Evolutionary conservation across 805 yeast genomes (phyloP).

Genomic region (Saccharomyces mikatae): DNA sequence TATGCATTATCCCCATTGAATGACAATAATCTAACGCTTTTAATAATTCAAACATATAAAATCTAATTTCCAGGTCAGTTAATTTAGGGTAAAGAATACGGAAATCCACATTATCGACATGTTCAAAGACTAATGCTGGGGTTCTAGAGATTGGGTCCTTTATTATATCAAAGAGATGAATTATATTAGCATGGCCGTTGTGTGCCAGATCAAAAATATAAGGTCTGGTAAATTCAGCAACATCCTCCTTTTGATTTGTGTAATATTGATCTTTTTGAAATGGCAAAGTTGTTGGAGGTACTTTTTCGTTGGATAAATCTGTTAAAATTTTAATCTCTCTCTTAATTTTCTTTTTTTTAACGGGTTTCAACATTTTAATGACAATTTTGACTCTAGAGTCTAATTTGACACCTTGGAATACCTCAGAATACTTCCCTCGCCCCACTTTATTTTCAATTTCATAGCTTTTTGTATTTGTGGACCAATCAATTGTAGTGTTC

Average conservation of each 20-base stretch:
- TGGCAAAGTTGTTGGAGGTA: constrained; percentile 22
- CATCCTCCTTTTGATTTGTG: constrained; percentile 23
- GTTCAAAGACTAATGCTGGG: constrained; percentile 82
- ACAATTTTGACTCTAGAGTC: constrained; percentile 59
- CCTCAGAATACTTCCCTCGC: constrained; percentile 93
- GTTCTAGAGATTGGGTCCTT: constrained; percentile 72
- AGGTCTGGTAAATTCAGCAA: constrained; percentile 18
- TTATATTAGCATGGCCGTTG: constrained; percentile 52
- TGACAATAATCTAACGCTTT: constrained; percentile 84
- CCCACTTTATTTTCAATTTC: constrained; percentile 83
- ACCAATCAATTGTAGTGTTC: constrained; percentile 55
- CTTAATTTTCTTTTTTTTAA: constrained; percentile 82
- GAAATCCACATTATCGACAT: constrained; percentile 75
- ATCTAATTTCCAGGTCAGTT: constrained; percentile 66
- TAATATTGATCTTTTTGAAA: constrained; percentile 24
- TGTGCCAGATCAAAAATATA: constrained; percentile 28
- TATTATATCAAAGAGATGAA: constrained; percentile 71
- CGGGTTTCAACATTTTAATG: constrained; percentile 86
- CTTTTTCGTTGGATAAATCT: constrained; percentile 48
- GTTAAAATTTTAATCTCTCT: constrained; percentile 83
- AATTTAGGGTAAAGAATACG: constrained; percentile 73
- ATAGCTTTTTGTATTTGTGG: constrained; percentile 45
- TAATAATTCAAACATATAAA: constrained; percentile 71
- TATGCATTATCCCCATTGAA: constrained; percentile 89
- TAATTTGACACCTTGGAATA: constrained; percentile 74